Evolutionary conservation across 176 grass and related monocot genomes (phyloP), one percentile per base, ranked within the genome.

Genomic region (Typha latifolia): DNA sequence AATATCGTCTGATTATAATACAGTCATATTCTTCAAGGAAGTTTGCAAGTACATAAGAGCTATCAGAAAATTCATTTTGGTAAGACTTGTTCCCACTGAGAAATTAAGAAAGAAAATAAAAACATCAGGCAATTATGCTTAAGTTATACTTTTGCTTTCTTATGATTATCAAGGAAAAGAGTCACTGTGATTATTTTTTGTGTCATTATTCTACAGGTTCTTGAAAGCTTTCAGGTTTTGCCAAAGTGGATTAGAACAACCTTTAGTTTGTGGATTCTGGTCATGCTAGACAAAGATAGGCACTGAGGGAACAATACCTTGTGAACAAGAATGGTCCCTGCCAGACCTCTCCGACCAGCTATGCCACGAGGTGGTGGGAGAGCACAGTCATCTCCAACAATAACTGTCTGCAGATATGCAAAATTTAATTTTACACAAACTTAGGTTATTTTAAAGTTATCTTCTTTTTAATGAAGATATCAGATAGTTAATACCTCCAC

Each of bases 341-440:
- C 89, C 81, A 99, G 84, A 82, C 89, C 95, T 82, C 95, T 99
- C 85, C 95, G 81, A 49, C 95, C 95, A 85, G 81, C 84, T 87
- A 99, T 90, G 49, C 95, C 95, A 57, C 95, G 79, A 55, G 84
- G 95, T 66, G 89, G 89, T 50, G 95, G 89, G 65, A 99, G 95
- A 49, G 89, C 89, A 77, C 95, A 99, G 66, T 99, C 95, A 84
- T 99, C 95, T 81, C 95, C 95, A 80, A 99, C 89, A 80, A 99
- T 89, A 75, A 94, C 95, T 86, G 94, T 99, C 95, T 99, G 64
- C 67, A 80, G 51, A 66, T 69, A 67, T 43, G 5, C 8, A 43
- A 43, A 9, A 43, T 8, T 51, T 53, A 32, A 10, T 66, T 78
- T 64, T 67, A 65, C 43, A 59, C 62, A 62, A 68, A 24, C 74